Percentiles rank a stretch among this genome's conserved stretches.
These are phyloP conservation scores for Byssoonygena ceratinophila DNA, from an alignment of 2,329 filamentous ascomycete species.

Conservation along the genomic window DNA sequence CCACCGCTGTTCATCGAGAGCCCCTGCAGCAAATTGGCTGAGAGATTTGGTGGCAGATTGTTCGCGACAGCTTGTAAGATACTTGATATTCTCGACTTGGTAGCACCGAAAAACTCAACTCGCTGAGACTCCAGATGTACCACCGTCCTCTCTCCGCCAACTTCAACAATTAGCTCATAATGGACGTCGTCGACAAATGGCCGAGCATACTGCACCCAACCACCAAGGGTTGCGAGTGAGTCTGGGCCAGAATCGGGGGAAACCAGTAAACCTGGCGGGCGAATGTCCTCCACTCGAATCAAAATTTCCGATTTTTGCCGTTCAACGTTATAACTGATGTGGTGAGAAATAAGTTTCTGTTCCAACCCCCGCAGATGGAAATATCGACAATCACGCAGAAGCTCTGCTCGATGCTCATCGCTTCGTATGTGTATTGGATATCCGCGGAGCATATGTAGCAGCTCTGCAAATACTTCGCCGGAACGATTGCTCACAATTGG, in stretches of 20 bases:
- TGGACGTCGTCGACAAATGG: slow-evolving; percentile 71
- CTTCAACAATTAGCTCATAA: slow-evolving; percentile 68
- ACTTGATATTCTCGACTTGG: slow-evolving; percentile 58
- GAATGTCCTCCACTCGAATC: slow-evolving; percentile 73
- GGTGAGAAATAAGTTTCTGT: slow-evolving; percentile 70
- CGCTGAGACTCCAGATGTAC: slow-evolving; percentile 47
- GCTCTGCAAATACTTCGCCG: slow-evolving; percentile 72
- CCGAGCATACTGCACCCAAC: slow-evolving; percentile 67
- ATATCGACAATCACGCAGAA: slow-evolving; percentile 80
- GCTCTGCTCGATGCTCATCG: slow-evolving; percentile 62
- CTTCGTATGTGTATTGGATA: slow-evolving; percentile 69
- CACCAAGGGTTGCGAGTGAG: slow-evolving; percentile 24
- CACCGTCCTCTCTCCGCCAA: slow-evolving; percentile 55
- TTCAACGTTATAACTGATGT: slow-evolving; percentile 62
- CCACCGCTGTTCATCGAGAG: slow-evolving; percentile 47
- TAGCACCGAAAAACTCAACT: slow-evolving; percentile 62
- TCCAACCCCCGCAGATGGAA: slow-evolving; percentile 88
- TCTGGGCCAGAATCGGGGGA: slow-evolving; percentile 37
- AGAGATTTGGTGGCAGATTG: slow-evolving; percentile 65
- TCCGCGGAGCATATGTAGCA: slow-evolving; percentile 70
- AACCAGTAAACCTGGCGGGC: slow-evolving; percentile 71
- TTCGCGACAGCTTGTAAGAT: slow-evolving; percentile 72
- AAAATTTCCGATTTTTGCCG: slow-evolving; percentile 62
- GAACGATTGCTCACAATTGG: slow-evolving; percentile 70
- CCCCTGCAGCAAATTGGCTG: slow-evolving; percentile 49